Evolutionary conservation across 164 flowering plant genomes (phyloP), one percentile per base, ranked within the genome.

Genomic region (Pachysandra terminalis): DNA sequence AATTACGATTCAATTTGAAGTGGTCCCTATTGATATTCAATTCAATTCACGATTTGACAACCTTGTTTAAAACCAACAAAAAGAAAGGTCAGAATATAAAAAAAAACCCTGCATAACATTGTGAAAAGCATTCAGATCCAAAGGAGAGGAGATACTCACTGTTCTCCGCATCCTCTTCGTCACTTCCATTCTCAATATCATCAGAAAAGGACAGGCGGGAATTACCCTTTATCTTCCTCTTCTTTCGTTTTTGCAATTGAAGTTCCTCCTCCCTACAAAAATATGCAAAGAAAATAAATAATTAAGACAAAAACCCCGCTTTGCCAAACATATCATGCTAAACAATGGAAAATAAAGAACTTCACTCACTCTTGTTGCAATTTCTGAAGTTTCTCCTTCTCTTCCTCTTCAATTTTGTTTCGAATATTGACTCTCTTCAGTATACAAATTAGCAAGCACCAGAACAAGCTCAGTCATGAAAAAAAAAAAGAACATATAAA

Each of bases 351-450:
- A 48, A 19, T 16, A 26, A 21, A 27, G 57, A 22, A 28, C 17
- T 66, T 9, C 24, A 86, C 96, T 81, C 74, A 95, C 98, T 95
- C 97, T 82, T 92, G 94, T 62, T 88, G 99, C 66, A 87, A 76
- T 84, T 92, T 95, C 74, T 85, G 96, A 68, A 89, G 93, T 72
- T 92, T 91, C 83, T 95, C 98, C 81, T 92, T 95, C 80, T 95
- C 98, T 80, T 95, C 98, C 78, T 95, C 98, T 71, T 95, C 97
- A 68, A 95, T 63, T 74, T 90, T 95, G 71, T 78, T 95, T 57
- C 85, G 82, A 37, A 95, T 90, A 71, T 87, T 92, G 35, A 90
- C 96, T 80, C 98, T 87, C 98, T 94, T 32, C 37, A 7, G 37
- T 32, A 32, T 7, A 32, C 37, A 32, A 32, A 32, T 32, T 32